A percentile compares a stretch with the other conserved stretches of the same genome.
phyloP scores from a whole-genome alignment of 768 basidiomycete species.

The Xerocomellus chrysenteron region DNA sequence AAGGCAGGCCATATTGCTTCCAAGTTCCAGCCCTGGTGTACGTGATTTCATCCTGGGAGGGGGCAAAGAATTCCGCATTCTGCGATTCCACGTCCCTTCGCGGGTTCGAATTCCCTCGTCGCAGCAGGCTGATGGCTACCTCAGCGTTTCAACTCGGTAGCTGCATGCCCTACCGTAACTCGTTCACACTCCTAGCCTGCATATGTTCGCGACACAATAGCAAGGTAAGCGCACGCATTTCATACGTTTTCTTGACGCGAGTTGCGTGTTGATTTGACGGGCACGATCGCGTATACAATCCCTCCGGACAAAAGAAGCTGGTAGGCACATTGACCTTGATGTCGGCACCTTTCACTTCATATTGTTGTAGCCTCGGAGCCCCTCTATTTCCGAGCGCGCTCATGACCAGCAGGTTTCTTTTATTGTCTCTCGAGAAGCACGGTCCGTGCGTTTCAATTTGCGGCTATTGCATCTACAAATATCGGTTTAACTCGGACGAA shows the following conservation, averaged over 20 bases:
- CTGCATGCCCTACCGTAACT: slow-evolving; percentile 15
- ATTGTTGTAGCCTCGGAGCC: slow-evolving; percentile 19
- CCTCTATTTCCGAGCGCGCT: slow-evolving; percentile 16
- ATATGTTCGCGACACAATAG: neutral
- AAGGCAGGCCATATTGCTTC: neutral
- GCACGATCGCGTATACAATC: neutral
- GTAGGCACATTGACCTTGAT: slow-evolving; percentile 1
- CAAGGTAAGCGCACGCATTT: slow-evolving; percentile 14
- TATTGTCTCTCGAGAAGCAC: slow-evolving; percentile 7
- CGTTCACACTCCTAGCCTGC: slow-evolving; percentile 14
- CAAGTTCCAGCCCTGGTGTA: neutral
- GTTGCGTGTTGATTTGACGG: slow-evolving; percentile 1
- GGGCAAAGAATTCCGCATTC: neutral
- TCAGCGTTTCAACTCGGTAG: slow-evolving; percentile 9
- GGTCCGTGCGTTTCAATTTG: neutral
- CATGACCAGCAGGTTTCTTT: slow-evolving; percentile 2
- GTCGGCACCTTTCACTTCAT: slow-evolving; percentile 11
- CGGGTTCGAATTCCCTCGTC: neutral
- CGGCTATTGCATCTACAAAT: neutral
- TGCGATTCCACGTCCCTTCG: neutral
- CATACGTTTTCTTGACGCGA: slow-evolving; percentile 4
- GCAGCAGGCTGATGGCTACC: slow-evolving; percentile 1
- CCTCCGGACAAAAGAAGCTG: slow-evolving; percentile 3
- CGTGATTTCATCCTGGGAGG: slow-evolving; percentile 15
- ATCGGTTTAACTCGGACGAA: neutral